Percentiles rank a stretch among this genome's conserved stretches.
Evolutionary conservation across 2,329 filamentous ascomycete species (phyloP).

Genomic region (Ceratocystis ficicola): DNA sequence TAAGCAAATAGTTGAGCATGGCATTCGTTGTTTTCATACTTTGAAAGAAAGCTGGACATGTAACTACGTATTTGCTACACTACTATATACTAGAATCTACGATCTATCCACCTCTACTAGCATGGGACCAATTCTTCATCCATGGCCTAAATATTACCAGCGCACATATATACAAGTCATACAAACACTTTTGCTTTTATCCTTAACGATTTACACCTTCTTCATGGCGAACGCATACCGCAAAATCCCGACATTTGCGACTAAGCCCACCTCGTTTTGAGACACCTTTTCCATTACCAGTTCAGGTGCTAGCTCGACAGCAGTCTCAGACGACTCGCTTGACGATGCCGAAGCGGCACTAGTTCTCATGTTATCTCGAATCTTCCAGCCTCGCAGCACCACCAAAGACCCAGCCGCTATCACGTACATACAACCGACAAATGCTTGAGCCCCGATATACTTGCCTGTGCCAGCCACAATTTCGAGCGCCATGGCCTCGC

Average conservation of each 20-base stretch:
- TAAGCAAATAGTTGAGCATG: no score
- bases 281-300: not conserved
- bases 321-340: not conserved
- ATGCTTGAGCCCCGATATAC: constrained; percentile 45
- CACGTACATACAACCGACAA: constrained; percentile 50
- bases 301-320: not conserved
- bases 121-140: no score
- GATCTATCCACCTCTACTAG: no score
- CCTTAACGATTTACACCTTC: not conserved
- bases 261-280: not conserved
- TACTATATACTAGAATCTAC: no score
- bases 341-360: constrained; percentile 12
- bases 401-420: constrained; percentile 32
- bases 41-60: no score
- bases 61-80: no score
- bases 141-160: no score
- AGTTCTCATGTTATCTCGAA: constrained; percentile 22
- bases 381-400: constrained; percentile 32
- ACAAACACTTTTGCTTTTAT: not conserved
- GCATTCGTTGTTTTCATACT: no score
- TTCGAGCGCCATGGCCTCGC: constrained; percentile 50
- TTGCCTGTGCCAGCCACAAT: constrained; percentile 36
- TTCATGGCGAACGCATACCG: not conserved
- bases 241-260: not conserved
- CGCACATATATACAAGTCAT: no score